Evolutionary conservation across 2,329 filamentous ascomycete species (phyloP), one percentile per base, ranked within the genome.

Genomic region (Aureobasidium vineae): DNA sequence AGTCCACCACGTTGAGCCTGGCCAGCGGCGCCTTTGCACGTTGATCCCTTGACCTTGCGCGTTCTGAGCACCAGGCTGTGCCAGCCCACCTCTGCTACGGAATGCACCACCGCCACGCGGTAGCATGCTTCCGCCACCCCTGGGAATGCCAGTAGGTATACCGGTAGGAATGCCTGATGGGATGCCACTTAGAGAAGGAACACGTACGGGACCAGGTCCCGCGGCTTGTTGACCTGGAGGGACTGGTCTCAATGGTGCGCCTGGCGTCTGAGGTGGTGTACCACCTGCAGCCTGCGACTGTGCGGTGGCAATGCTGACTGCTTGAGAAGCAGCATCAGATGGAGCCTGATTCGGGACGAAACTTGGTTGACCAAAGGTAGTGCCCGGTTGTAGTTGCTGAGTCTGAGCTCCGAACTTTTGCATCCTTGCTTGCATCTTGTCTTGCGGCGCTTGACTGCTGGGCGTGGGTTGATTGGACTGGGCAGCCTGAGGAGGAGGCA

Each of bases 381-480:
- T 43, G 21, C 57, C 45, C 36, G 54, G 33, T 23, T 65, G 52
- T 45, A 66, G 23, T 13, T 54, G 40, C 49, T 36, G 38, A 26
- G 59, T 57, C 6, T 45, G 40, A 26, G 56, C 68, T 33, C 72
- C 72, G 45, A 74, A 74, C 43, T 72, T 70, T n/a, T 70, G 69
- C 53, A 70, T 69, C n/a, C 71, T 68, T 36, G 69, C 67, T 43
- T 69, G 67, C 41, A 73, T 41, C 45, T 71, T 72, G 26, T 70
- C 68, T 43, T 70, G 66, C 21, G 71, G 70, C 23, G 41, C 68
- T 52, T 57, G 63, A 16, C 31, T 40, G 50, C 31, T 49, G 47
- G 67, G 49, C 13, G 63, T 26, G 15, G 52, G 15, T 43, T 53
- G 40, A 3, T 26, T 28, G 31, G 68, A 21, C 49, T 47, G 45